These are phyloP conservation scores for Galerina sulciceps DNA, from an alignment of 768 basidiomycete species.

Conservation along the genomic window DNA sequence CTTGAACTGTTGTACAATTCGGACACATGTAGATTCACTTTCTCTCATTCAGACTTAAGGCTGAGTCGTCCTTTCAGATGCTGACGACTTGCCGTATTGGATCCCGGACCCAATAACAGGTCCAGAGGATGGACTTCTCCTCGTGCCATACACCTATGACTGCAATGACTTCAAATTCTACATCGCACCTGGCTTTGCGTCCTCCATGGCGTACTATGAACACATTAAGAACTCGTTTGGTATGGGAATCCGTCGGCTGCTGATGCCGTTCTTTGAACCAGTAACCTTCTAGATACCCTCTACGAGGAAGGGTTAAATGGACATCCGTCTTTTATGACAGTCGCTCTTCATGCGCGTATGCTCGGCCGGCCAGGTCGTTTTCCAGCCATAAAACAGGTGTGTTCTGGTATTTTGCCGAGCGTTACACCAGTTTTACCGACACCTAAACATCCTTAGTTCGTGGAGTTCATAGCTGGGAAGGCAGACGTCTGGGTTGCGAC, in stretches of 20 bases:
- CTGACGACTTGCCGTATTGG: conserved; percentile 21
- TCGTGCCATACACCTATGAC: conserved; percentile 20
- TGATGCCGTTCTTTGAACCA: not conserved
- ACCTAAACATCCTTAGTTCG: conserved; percentile 3
- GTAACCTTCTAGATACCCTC: conserved; percentile 2
- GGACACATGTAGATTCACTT: conserved; percentile 13
- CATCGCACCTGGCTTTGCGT: conserved; percentile 18
- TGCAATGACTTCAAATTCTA: conserved; percentile 22
- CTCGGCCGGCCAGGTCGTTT: conserved; percentile 18
- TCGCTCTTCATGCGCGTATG: conserved; percentile 19
- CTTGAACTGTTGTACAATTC: conserved; percentile 18
- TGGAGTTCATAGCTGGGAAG: conserved; percentile 12
- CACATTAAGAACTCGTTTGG: conserved; percentile 17
- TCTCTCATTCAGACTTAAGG: not conserved
- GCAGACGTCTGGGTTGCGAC: conserved; percentile 18
- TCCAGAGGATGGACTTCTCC: conserved; percentile 10
- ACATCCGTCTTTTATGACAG: conserved; percentile 16
- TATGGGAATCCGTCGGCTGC: not conserved
- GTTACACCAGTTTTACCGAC: not conserved
- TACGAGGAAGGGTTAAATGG: conserved; percentile 19
- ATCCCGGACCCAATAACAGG: conserved; percentile 19
- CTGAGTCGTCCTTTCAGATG: conserved; percentile 5
- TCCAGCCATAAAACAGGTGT: conserved; percentile 16
- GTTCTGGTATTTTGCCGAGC: not conserved
- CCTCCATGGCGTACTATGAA: conserved; percentile 20